Base-by-base conservation (phyloP, 1,284 basidiomycete species). In the Ceratobasidium sp. region DNA sequence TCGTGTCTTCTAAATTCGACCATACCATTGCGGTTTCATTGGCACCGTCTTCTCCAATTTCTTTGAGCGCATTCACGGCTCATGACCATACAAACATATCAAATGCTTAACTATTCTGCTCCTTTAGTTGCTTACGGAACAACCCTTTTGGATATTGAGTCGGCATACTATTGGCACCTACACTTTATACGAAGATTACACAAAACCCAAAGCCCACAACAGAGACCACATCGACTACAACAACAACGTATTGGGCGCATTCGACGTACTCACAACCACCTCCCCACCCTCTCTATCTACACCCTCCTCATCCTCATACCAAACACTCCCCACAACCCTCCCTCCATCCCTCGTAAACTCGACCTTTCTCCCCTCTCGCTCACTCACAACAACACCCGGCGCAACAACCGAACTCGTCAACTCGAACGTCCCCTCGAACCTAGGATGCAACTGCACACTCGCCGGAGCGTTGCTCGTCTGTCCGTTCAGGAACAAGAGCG, bases 161-260 rank as follows among this genome's bases (percentile, higher is more conserved):
- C 1, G 54, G 54, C 29, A 25, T n/a, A 56, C 54, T 56, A 34
- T 49, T 49, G 46, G 46, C 8, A 59, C 34, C 57, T 59, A 59
- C 11, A 59, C 57, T 34, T 34, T 8, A 37, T 1, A 49, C 44
- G 22, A 51, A 51, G 43, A 43, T 11, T 29, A 66, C 5, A 43
- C 7, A 66, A 1, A 46, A 46, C 25, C 25, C 22, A 19, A 52
- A 49, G 17, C 44, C 44, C 25, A 51, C 5, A 34, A 34, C 22
- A 59, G 19, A 57, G 11, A 43, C 19, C 65, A 13, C 29, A 17
- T 11, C 22, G 19, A 43, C 40, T 70, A 73, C 56, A 73, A 40
- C 59, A 73, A 51, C 57, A 73, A 37, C 5, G 46, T 62, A 46
- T 73, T 73, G 29, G 59, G 70, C 59, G 70, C 70, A 61, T 73